These are phyloP conservation scores for Hortiboletus campestris DNA, from an alignment of 768 basidiomycete genomes.

Conservation along the genomic window DNA sequence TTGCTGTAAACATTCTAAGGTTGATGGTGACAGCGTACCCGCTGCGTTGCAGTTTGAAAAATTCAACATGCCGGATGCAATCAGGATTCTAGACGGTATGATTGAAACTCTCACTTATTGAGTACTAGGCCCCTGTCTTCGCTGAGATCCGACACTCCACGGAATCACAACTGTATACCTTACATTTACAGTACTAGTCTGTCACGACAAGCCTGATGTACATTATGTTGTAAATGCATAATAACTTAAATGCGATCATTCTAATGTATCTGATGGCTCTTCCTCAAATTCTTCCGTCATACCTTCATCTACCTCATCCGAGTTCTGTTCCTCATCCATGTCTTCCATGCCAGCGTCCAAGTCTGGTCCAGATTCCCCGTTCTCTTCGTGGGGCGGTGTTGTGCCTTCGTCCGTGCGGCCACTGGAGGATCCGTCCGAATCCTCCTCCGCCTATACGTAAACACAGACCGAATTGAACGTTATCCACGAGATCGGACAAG, in stretches of 20 bases:
- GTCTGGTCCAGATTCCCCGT: slow-evolving; percentile 39
- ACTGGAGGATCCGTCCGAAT: slow-evolving; percentile 34
- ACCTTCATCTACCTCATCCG: slow-evolving; percentile 40
- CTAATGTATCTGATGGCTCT: slow-evolving; percentile 31
- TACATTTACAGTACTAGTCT: background rate
- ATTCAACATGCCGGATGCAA: slow-evolving; percentile 85
- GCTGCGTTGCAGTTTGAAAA: slow-evolving; percentile 85
- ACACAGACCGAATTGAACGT: background rate
- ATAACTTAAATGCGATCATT: background rate
- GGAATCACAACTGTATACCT: background rate
- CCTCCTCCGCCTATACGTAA: slow-evolving; percentile 33
- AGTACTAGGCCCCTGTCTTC: slow-evolving; percentile 1
- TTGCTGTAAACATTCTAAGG: background rate
- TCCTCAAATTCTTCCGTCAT: slow-evolving; percentile 56
- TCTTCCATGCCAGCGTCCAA: slow-evolving; percentile 41
- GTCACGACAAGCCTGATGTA: background rate
- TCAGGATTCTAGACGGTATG: slow-evolving; percentile 80
- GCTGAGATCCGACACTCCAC: background rate
- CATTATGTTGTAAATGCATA: background rate
- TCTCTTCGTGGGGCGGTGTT: slow-evolving; percentile 36
- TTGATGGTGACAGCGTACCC: slow-evolving; percentile 55
- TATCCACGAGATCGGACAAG: background rate
- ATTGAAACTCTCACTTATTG: slow-evolving; percentile 79
- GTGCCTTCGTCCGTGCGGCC: slow-evolving; percentile 31
- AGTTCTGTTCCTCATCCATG: slow-evolving; percentile 44